Base-by-base conservation (phyloP, 331 rosid species). In the Quercus lobata region DNA sequence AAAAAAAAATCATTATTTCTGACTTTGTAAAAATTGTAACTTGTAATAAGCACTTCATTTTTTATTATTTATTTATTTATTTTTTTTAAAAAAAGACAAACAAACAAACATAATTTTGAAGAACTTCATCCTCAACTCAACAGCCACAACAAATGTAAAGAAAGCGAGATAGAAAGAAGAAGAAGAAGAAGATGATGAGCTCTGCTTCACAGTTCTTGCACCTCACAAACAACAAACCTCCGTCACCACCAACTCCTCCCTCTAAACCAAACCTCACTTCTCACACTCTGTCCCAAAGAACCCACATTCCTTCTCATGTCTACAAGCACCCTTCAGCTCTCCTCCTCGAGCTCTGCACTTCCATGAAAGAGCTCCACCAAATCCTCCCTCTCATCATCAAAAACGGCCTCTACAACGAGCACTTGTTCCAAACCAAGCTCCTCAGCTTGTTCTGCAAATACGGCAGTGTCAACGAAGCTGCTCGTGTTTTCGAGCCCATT, bases 241-340 rank as follows among this genome's bases (percentile, higher is more conserved):
- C 76, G 14, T 56, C 76, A 73, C 17, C 74, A 73, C 17, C 74
- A 73, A 52, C 69, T 71, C 17, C 57, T 12, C 37, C 85, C 17
- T 69, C 76, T 11, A 76, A 34, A 69, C 22, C 49, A 56, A 46
- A 65, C n/a, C 80, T 25, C 65, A 82, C 46, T 41, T 46, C 27
- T 32, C 90, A 80, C 76, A 76, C 88, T 73, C 84, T 85, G 9
- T 87, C 97, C 76, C 80, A 81, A 71, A 86, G 97, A 91, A 88
- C 76, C 83, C 86, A 80, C 87, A 90, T 92, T 72, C 97, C 97
- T 35, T 82, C 88, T 35, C 94, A 92, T 90, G 88, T 95, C 82
- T 95, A 95, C 78, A 77, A 46, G 21, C 98, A 95, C 92, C 97
- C 97, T 41, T 76, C 98, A 2, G 88, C 97, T n/a, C 58, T 95